phyloP scores from a whole-genome alignment of 108 stramenopile genomes.

The Pseudonitzschia pungens region DNA sequence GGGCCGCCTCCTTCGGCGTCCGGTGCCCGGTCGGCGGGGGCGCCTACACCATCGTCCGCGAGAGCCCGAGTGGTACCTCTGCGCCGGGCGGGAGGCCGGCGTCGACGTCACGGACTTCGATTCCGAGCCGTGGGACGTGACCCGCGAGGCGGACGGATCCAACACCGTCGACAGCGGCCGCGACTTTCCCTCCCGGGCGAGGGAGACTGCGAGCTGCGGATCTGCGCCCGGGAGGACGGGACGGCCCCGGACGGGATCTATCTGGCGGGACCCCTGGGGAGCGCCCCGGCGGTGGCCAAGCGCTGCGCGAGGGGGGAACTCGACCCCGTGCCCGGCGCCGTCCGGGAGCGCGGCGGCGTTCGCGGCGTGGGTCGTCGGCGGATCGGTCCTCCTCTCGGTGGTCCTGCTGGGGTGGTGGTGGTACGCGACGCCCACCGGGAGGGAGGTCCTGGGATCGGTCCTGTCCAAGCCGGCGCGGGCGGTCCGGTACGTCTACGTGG shows the following conservation, averaged over 20 bases:
- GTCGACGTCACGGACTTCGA: conserved; percentile 15
- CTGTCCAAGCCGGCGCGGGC: background rate
- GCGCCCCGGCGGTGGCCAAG: background rate
- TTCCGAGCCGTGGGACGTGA: conserved; percentile 23
- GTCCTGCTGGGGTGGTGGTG: no score
- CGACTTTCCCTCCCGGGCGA: conserved; percentile 15
- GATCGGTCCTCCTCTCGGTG: no score
- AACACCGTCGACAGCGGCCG: conserved; percentile 9
- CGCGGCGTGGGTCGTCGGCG: no score
- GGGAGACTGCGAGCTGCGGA: conserved; percentile 9
- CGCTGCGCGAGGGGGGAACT: background rate
- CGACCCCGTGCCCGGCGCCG: background rate
- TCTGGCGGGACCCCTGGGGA: conserved; percentile 7
- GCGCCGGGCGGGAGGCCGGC: conserved; percentile 16
- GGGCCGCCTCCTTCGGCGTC: conserved; percentile 6
- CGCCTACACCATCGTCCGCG: background rate
- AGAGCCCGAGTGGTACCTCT: conserved; percentile 14
- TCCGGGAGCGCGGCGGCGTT: background rate
- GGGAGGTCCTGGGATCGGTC: background rate
- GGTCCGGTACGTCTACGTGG: conserved; percentile 7
- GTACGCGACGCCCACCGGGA: background rate
- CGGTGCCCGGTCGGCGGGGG: conserved; percentile 17
- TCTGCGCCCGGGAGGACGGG: conserved; percentile 24
- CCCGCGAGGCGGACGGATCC: conserved; percentile 13
- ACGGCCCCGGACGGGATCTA: conserved; percentile 21